Evolutionary conservation across 495 filamentous ascomycete genomes (phyloP).

Genomic region (Aspergillus hancockii): DNA sequence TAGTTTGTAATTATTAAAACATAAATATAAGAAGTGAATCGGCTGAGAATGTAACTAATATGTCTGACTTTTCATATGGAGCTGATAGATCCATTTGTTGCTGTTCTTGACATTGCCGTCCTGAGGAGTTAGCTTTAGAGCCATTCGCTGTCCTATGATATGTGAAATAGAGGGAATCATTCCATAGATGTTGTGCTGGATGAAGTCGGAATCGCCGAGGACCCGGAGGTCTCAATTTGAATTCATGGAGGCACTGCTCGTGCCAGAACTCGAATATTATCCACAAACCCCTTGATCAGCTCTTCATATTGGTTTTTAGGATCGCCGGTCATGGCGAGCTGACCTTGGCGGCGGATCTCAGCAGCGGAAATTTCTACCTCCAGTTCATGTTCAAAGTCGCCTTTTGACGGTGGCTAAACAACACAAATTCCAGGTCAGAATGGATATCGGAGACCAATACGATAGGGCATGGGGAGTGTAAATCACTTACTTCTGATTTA

Average conservation of each 20-base stretch:
- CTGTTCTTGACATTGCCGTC: background rate
- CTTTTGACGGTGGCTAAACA: conserved; percentile 40
- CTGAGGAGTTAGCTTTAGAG: background rate
- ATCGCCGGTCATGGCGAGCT: conserved; percentile 54
- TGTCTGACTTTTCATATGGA: background rate
- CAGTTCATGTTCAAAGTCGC: conserved; percentile 79
- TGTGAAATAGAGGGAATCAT: background rate
- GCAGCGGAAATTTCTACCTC: conserved; percentile 78
- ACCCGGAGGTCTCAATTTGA: background rate
- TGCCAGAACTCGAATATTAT: conserved; percentile 77
- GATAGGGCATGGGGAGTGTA: background rate
- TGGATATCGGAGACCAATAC: background rate
- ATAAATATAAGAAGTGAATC: background rate
- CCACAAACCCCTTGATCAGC: conserved; percentile 77
- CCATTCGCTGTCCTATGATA: background rate
- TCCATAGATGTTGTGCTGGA: background rate
- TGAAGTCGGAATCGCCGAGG: background rate
- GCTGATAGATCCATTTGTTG: background rate
- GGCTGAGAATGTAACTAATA: background rate
- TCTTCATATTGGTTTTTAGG: conserved; percentile 67
- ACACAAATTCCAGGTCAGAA: conserved; percentile 9
- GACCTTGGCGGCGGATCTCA: conserved; percentile 69
- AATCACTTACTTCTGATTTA: conserved; percentile 54
- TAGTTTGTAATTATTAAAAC: background rate
- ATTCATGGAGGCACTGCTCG: conserved; percentile 44